A percentile compares a stretch with the other conserved stretches of the same genome.
Evolutionary conservation across 2,329 filamentous ascomycete species (phyloP).

Genomic region (Nemania sp.): DNA sequence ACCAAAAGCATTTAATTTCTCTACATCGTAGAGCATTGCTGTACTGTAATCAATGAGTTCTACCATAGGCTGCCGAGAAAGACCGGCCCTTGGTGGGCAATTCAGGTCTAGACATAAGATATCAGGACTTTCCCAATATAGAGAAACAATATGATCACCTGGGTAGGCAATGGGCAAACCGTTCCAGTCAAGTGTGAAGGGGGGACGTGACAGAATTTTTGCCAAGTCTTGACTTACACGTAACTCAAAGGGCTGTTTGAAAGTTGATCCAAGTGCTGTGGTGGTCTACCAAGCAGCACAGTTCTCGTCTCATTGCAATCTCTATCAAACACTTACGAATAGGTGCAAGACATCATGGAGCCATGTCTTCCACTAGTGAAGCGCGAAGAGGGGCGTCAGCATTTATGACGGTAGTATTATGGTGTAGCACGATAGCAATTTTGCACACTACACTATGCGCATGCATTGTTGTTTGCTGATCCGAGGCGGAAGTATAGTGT

Average conservation of each 20-base stretch:
- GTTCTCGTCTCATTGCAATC: too few species aligned
- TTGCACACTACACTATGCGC: too few species aligned
- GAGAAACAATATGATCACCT: too few species aligned
- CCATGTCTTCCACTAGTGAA: conserved; percentile 7
- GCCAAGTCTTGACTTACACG: background rate
- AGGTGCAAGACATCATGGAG: conserved; percentile 15
- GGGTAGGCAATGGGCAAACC: background rate
- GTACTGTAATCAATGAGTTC: too few species aligned
- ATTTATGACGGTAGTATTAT: conserved; percentile 6
- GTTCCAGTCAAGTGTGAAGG: background rate
- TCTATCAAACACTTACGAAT: too few species aligned
- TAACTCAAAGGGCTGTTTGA: background rate
- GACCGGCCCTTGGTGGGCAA: conserved; percentile 2
- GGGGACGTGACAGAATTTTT: background rate
- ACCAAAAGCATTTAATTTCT: too few species aligned
- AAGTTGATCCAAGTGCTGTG: too few species aligned
- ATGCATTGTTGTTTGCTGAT: conserved; percentile 15
- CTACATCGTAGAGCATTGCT: too few species aligned
- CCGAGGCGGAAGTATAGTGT: conserved; percentile 7
- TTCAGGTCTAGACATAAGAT: too few species aligned
- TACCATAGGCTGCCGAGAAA: background rate
- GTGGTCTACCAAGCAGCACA: background rate
- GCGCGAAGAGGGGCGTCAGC: conserved; percentile 12
- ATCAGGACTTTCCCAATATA: too few species aligned
- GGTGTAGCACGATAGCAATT: too few species aligned